Evolutionary conservation across 306 rosid genomes (phyloP).

Genomic region (Abrus precatorius): DNA sequence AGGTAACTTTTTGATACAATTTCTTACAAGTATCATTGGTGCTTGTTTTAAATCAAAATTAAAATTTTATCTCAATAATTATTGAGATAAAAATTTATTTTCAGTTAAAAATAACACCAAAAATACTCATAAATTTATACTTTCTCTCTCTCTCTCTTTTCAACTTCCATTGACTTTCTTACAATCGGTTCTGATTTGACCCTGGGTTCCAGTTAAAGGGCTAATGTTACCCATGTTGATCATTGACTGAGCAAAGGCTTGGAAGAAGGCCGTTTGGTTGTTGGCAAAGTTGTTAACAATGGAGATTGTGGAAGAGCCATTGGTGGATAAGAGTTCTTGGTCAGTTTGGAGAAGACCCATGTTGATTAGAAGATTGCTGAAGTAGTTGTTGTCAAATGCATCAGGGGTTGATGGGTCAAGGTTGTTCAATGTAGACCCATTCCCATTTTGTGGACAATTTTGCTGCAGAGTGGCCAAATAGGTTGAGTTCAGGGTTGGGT

Average conservation of each 20-base stretch:
- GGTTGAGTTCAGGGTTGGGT: constrained; percentile 65
- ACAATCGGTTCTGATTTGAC: constrained; percentile 71
- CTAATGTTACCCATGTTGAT: constrained; percentile 80
- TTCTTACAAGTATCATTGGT: no score
- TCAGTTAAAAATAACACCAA: no score
- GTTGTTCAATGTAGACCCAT: constrained; percentile 52
- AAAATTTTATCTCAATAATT: no score
- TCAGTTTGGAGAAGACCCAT: constrained; percentile 69
- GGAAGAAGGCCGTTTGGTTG: constrained; percentile 65
- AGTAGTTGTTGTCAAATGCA: constrained; percentile 72
- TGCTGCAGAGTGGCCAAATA: constrained; percentile 62
- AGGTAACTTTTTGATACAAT: no score
- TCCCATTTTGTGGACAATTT: constrained; percentile 70
- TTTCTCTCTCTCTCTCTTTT: not conserved
- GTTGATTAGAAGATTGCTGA: constrained; percentile 53
- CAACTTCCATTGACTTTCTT: constrained; percentile 70
- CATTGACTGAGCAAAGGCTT: constrained; percentile 70
- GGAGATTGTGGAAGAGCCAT: constrained; percentile 60
- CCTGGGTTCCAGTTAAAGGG: constrained; percentile 64
- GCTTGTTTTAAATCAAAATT: no score
- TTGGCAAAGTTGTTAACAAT: constrained; percentile 62
- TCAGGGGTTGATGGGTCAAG: constrained; percentile 57
- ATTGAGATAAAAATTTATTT: no score
- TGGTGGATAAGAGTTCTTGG: constrained; percentile 63
- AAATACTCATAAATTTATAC: no score